phyloP scores from a whole-genome alignment of 345 rosid species.

The Alliaria petiolata region DNA sequence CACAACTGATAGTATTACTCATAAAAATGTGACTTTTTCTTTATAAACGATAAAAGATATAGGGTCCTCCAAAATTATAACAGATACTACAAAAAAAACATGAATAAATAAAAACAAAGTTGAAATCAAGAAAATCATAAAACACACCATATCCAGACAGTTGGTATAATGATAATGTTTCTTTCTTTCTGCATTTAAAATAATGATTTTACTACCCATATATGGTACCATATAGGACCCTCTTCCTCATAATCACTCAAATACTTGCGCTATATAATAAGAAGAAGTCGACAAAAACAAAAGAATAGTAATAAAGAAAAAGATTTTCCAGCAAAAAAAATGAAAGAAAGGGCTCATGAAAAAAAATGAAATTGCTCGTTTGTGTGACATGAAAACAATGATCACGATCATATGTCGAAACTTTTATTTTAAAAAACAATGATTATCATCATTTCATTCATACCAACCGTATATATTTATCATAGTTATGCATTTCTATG shows the following conservation, averaged over 20 bases:
- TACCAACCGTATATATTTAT: background rate
- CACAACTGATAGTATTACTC: background rate
- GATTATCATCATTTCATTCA: background rate
- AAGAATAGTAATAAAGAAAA: background rate
- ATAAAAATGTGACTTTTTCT: background rate
- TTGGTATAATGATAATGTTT: conserved; percentile 25
- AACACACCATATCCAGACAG: conserved; percentile 28
- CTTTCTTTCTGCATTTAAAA: conserved; percentile 12
- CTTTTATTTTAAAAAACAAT: background rate
- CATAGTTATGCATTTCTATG: background rate
- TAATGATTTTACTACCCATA: conserved; percentile 12
- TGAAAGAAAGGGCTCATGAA: background rate
- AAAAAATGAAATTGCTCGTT: background rate
- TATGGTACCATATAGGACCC: conserved; percentile 16
- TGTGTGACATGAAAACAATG: background rate
- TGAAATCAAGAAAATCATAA: conserved; percentile 19
- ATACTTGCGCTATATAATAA: background rate
- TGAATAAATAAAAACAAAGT: background rate
- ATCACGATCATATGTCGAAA: background rate
- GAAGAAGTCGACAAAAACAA: background rate
- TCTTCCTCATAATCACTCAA: conserved; percentile 13
- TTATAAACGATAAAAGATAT: background rate
- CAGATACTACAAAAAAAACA: background rate
- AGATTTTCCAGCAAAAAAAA: background rate
- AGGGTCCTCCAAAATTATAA: background rate